Evolutionary conservation across 2,329 filamentous ascomycete species (phyloP), one percentile per base, ranked within the genome.

Genomic region (Piedraia hortae): DNA sequence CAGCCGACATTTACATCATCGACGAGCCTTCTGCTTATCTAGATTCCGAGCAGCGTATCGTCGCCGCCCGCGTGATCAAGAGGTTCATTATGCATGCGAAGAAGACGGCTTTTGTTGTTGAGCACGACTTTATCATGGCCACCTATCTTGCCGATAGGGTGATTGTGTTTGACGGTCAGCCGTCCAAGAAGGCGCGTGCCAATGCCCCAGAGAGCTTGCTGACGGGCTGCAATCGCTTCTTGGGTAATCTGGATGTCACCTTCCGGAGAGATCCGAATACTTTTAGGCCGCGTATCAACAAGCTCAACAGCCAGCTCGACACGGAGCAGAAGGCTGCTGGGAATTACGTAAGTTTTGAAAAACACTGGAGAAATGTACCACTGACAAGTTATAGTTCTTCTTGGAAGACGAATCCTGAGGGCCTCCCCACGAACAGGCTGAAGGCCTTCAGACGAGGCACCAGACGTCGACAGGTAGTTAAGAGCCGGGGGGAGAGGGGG

Each of bases 31-130:
- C 73, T 35, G 80, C 80, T 31, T 97, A 97, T 50, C 72, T 97
- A 27, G 85, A 97, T 48, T 93, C 85, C 21, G 85, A 97, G 54
- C 85, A 97, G 54, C 82, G 85, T 72, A 90, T 97, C 43, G 69
- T 97, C 38, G 82, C 80, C 29, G 72, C 82, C 20, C 72, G 80
- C 43, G 88, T 97, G 44, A 97, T 97, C 56, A 97, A 97, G 61
- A 72, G 85, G 34, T 97, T 89, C 61, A 97, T 97, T 51, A 97
- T 97, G 85, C 82, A 97, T 57, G 69, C 78, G 39, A 93, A 93
- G 67, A 93, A 93, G 65, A 97, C 85, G 1, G 85, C 85, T 22
- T 97, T 97, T 47, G 67, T 97, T 35, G 82, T 97, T 45, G 85
- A 97, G 66, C 85, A 97, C 71, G 85, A 97, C 61, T 93, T 97